Base-by-base conservation (phyloP, 1,139 yeast genomes). In the Sugiyamaella xylanicola region DNA sequence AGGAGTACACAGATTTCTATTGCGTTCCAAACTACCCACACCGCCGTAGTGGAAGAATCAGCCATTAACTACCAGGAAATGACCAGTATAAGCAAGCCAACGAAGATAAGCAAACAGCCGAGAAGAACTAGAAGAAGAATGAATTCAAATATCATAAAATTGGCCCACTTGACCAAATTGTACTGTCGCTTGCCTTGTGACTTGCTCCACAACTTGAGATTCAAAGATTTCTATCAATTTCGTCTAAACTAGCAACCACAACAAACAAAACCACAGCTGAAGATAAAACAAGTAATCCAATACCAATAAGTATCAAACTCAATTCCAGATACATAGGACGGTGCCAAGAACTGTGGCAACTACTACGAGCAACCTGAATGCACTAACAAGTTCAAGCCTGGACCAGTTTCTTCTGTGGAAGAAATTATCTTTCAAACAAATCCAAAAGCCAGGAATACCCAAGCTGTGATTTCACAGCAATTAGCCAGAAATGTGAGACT, bases 91-190 rank as follows among this genome's bases (percentile, higher is more conserved):
- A 29, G n/a, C 16, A 29, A 44, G 2, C 46, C 46, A n/a, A 42
- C 17, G 5, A 17, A n/a, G 4, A 44, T 29, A 5, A 44, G 29
- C 16, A 44, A 44, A 29, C 17, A 5, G 17, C 40, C 48, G 11
- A 44, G n/a, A 11, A 17, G 8, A 32, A 29, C 19, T 19, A 44
- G 40, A n/a, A 44, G 29, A 4, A 44, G 19, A 19, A 44, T 44
- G 37, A 43, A 43, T 15, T 43, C 47, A 43, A 43, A 43, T 29
- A 43, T 15, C 47, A 43, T 43, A 25, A n/a, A 25, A 20, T 9
- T 25, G 29, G 29, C 9, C 29, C 8, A 16, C 37, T 11, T 15
- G 21, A 16, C 37, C 35, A 15, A 19, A n/a, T n/a, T n/a, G n/a
- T n/a, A n/a, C n/a, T n/a, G n/a, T n/a, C n/a, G n/a, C n/a, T n/a